Conservation (phyloP, 1,284 basidiomycete species). For the Rugosomyces carneus region DNA sequence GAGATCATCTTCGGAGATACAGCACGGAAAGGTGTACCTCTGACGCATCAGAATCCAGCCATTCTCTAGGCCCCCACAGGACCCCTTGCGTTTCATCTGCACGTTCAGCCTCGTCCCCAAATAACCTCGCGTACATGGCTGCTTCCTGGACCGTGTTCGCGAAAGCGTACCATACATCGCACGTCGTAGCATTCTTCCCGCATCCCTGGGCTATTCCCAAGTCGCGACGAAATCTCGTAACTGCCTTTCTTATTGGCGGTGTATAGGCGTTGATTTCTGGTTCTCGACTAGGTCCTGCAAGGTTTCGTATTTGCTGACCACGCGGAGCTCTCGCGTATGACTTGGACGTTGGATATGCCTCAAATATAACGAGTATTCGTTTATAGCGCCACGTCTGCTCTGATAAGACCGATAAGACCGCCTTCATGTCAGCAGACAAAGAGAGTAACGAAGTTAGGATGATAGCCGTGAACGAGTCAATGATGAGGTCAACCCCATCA, state of each 20-base stretch:
- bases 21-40: slow-evolving; percentile 35
- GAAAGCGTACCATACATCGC: slow-evolving; percentile 49
- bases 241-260: slow-evolving; percentile 56
- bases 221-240: slow-evolving; percentile 57
- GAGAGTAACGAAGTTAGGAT: slow-evolving; percentile 49
- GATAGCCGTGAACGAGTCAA: slow-evolving; percentile 53
- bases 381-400: slow-evolving; percentile 54
- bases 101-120: slow-evolving; percentile 49
- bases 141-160: slow-evolving; percentile 52
- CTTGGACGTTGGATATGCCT: slow-evolving; percentile 48
- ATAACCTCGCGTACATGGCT: slow-evolving; percentile 45
- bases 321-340: slow-evolving; percentile 25
- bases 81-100: slow-evolving; percentile 34
- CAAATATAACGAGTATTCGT: slow-evolving; percentile 53
- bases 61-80: slow-evolving; percentile 54
- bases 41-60: slow-evolving; percentile 50
- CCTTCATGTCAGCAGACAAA: slow-evolving; percentile 45
- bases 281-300: slow-evolving; percentile 10
- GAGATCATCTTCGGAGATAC: slow-evolving; percentile 1
- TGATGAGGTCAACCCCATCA: slow-evolving; percentile 47
- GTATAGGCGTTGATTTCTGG: slow-evolving; percentile 41
- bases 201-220: slow-evolving; percentile 54
- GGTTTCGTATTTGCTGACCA: slow-evolving; percentile 4
- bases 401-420: slow-evolving; percentile 33
- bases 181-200: slow-evolving; percentile 35